A percentile compares a stretch with the other conserved stretches of the same genome.
Conservation (phyloP, 75 land plant genomes). For the Larix kaempferi region DNA sequence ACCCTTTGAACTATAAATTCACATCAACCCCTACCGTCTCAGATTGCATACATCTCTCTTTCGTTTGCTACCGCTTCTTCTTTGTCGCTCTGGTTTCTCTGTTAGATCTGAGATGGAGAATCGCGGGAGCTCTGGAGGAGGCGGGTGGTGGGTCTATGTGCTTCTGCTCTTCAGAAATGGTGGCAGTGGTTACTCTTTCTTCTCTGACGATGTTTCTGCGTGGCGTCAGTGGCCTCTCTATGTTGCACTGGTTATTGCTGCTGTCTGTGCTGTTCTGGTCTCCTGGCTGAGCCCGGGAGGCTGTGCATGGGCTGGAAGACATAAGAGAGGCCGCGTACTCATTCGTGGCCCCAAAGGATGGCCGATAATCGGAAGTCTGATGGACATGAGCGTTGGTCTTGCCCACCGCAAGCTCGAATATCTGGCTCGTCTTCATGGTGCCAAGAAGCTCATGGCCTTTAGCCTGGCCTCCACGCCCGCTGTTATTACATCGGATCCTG, state of each 20-base stretch:
- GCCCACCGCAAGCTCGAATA: slow-evolving; percentile 43
- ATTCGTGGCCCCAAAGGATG: slow-evolving; percentile 52
- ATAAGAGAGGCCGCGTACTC: slow-evolving; percentile 46
- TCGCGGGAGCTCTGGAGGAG: not conserved
- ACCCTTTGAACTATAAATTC: too few relatives aligned
- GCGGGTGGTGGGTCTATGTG: slow-evolving; percentile 27
- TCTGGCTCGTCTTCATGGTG: slow-evolving; percentile 14
- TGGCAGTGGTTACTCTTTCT: not conserved
- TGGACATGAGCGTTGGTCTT: slow-evolving; percentile 20
- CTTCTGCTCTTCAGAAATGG: slow-evolving; percentile 29
- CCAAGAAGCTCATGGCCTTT: slow-evolving; percentile 58
- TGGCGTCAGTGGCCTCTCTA: not conserved
- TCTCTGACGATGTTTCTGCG: slow-evolving; percentile 5
- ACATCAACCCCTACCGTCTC: too few relatives aligned
- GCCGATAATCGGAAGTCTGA: slow-evolving; percentile 41
- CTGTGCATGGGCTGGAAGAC: slow-evolving; percentile 61
- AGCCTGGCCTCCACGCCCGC: slow-evolving; percentile 45
- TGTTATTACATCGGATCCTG: slow-evolving; percentile 50
- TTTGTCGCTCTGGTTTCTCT: too few relatives aligned
- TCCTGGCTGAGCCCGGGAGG: slow-evolving; percentile 49
- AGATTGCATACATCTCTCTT: too few relatives aligned
- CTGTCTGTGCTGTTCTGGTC: slow-evolving; percentile 17
- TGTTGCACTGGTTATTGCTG: not conserved
- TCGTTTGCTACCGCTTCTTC: too few relatives aligned
- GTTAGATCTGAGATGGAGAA: not conserved